Evolutionary conservation across 1,284 basidiomycete species (phyloP).

Genomic region (Taiwanofungus camphoratus): DNA sequence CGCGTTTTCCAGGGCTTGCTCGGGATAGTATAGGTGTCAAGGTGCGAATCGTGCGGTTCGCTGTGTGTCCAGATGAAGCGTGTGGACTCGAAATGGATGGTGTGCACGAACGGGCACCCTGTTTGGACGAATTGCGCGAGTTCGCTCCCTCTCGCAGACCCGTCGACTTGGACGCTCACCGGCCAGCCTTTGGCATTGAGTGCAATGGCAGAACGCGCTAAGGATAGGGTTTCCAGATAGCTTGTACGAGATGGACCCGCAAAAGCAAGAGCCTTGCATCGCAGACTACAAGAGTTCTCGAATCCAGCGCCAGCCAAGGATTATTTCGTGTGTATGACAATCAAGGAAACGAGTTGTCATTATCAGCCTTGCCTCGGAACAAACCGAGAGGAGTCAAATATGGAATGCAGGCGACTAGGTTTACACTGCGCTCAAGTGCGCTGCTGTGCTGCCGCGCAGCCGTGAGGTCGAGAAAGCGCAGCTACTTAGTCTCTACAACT

Average conservation of each 20-base stretch:
- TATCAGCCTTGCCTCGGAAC: too few relatives aligned
- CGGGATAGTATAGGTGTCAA: conserved; percentile 41
- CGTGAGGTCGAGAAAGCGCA: too few relatives aligned
- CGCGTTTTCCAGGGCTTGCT: conserved; percentile 51
- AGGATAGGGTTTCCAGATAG: background rate
- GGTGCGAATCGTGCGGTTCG: conserved; percentile 27
- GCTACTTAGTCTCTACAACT: too few relatives aligned
- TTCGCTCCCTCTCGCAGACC: too few relatives aligned
- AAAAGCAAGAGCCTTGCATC: conserved; percentile 4
- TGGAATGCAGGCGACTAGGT: too few relatives aligned
- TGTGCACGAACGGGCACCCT: conserved; percentile 59
- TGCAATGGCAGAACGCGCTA: conserved; percentile 6
- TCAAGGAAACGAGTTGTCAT: too few relatives aligned
- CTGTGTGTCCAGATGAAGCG: conserved; percentile 50
- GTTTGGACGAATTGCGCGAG: background rate
- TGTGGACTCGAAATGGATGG: conserved; percentile 45
- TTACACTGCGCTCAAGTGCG: too few relatives aligned
- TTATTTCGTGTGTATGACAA: too few relatives aligned
- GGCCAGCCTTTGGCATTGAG: conserved; percentile 1
- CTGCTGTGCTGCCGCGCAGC: too few relatives aligned
- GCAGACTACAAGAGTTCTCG: too few relatives aligned
- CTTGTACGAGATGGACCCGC: conserved; percentile 2
- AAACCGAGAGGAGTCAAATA: too few relatives aligned
- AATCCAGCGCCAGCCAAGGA: too few relatives aligned
- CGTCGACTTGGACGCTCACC: background rate